Evolutionary conservation across 768 basidiomycete genomes (phyloP).

Genomic region (Boletus rex-veris): DNA sequence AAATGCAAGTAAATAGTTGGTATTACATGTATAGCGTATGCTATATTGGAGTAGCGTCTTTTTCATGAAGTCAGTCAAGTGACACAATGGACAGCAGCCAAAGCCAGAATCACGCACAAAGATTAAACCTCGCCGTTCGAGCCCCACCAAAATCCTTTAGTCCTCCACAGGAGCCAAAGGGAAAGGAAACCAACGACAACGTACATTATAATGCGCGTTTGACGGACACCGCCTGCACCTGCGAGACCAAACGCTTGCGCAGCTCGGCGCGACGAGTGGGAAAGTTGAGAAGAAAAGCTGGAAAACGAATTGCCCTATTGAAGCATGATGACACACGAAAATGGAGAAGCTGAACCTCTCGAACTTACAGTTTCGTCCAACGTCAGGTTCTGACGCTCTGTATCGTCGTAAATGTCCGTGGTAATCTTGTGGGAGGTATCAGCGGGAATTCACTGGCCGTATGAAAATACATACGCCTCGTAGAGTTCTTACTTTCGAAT

Average conservation of each 20-base stretch:
- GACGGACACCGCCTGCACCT: conserved; percentile 60
- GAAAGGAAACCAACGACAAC: conserved; percentile 52
- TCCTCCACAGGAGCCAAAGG: conserved; percentile 54
- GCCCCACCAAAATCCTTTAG: conserved; percentile 47
- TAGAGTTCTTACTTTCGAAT: conserved; percentile 78
- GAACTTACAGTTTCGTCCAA: conserved; percentile 70
- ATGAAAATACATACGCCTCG: conserved; percentile 55
- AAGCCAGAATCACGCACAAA: conserved; percentile 13
- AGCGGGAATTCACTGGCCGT: background rate
- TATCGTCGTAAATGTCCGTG: conserved; percentile 81
- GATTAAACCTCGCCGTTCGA: conserved; percentile 17
- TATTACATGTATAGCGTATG: conserved; percentile 6
- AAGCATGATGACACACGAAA: background rate
- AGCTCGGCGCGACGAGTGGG: conserved; percentile 66
- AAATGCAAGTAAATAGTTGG: background rate
- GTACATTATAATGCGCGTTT: conserved; percentile 63
- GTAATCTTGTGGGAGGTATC: conserved; percentile 54
- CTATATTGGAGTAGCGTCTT: background rate
- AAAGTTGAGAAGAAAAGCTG: conserved; percentile 57
- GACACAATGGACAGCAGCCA: background rate
- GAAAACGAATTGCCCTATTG: conserved; percentile 62
- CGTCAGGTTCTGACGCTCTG: conserved; percentile 75
- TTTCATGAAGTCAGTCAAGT: conserved; percentile 1
- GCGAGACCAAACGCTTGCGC: conserved; percentile 68
- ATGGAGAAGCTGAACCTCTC: background rate